phyloP scores from a whole-genome alignment of 768 basidiomycete species.

The Clavulina sp. region DNA sequence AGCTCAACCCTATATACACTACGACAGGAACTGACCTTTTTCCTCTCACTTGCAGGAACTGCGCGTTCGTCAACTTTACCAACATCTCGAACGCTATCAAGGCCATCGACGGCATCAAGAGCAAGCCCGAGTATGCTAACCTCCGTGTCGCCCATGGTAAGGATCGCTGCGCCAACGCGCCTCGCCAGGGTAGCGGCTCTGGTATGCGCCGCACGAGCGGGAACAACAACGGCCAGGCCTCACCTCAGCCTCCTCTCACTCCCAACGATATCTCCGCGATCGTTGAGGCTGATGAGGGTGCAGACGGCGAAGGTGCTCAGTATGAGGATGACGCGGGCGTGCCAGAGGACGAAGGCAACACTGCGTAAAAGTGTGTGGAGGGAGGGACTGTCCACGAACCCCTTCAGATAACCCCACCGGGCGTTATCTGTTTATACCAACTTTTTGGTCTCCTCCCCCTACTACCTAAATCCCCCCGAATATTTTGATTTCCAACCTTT shows the following conservation, averaged over 20 bases:
- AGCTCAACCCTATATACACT: not conserved
- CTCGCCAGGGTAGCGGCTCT: slow-evolving; percentile 35
- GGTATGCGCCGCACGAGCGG: too few species aligned
- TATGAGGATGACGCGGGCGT: not conserved
- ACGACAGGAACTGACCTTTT: not conserved
- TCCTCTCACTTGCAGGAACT: slow-evolving; percentile 41
- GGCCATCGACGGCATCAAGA: slow-evolving; percentile 92
- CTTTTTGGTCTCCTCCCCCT: too few species aligned
- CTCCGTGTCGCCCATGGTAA: slow-evolving; percentile 90
- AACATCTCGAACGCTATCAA: slow-evolving; percentile 93
- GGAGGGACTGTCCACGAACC: too few species aligned
- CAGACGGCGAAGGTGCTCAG: not conserved
- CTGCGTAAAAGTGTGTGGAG: too few species aligned
- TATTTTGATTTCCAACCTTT: too few species aligned
- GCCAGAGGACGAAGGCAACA: too few species aligned
- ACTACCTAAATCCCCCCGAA: too few species aligned
- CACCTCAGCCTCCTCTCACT: not conserved
- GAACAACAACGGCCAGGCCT: too few species aligned
- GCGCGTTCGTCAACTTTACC: slow-evolving; percentile 91
- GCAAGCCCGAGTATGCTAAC: slow-evolving; percentile 74
- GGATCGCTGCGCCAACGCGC: slow-evolving; percentile 87
- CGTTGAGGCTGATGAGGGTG: not conserved
- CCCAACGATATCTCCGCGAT: not conserved
- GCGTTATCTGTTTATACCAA: too few species aligned
- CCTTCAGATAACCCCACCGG: too few species aligned